Evolutionary conservation across 75 land plant species (phyloP), one percentile per base, ranked within the genome.

Genomic region (Picea glauca): DNA sequence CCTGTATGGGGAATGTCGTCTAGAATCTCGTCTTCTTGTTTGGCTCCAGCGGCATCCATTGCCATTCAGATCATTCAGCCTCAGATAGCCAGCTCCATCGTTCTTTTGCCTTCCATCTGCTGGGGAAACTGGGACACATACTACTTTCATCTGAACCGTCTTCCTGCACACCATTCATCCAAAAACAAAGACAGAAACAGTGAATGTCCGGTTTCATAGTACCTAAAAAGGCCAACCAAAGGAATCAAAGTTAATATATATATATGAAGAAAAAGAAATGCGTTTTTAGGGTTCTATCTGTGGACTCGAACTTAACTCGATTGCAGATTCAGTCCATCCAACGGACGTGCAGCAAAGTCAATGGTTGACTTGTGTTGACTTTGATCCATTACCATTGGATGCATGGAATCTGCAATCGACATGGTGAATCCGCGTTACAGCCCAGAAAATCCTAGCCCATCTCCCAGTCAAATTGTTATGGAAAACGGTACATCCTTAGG

Each of bases 71-170:
- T 26, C 26, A 26, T 26, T 93, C 95, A 93, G 9, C 93, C 95
- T 93, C 95, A 93, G 26, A 88, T 76, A 82, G 2, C 93, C 91
- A 62, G 89, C 87, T 2, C 83, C 87, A 70, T 93, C 88, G 32
- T 86, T 79, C 66, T 68, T 87, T 38, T 80, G 82, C 40, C 78
- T 62, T 5, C 74, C 72, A 38, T 58, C 61, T n/a, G 75, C 60
- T 30, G 83, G 59, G 9, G 26, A 26, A 75, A 76, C 78, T 9
- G 87, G 87, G 3, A 85, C 80, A 70, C 80, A 82, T 4, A 85
- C 83, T 35, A 85, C 78, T 75, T 66, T 85, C 78, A 79, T 85
- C 60, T 83, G 80, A 70, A 62, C 81, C 5, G 66, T 77, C 60
- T 81, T 82, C 60, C 81, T 81, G 60, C 46, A 33, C 26, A 4